A percentile compares a stretch with the other conserved stretches of the same genome.
phyloP scores from a whole-genome alignment of 1,284 basidiomycete species.

The Malassezia equina region DNA sequence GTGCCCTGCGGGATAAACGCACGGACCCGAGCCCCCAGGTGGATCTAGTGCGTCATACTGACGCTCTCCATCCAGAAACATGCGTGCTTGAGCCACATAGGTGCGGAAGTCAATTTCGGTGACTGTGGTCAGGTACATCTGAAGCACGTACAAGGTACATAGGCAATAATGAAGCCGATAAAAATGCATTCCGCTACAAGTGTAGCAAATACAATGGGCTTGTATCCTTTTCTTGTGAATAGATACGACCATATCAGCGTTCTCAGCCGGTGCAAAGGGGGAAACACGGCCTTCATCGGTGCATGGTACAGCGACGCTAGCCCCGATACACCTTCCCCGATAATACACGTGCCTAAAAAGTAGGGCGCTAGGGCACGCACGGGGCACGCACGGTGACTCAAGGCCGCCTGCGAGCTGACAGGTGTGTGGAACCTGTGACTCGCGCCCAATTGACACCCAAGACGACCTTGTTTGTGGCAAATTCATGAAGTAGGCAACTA shows the following conservation, averaged over 20 bases:
- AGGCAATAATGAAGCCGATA: constrained; percentile 3
- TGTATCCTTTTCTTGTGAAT: neutral
- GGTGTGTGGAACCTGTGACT: neutral
- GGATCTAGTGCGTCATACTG: constrained; percentile 66
- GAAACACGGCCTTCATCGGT: neutral
- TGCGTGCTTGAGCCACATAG: constrained; percentile 73
- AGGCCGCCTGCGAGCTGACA: neutral
- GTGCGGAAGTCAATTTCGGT: constrained; percentile 99
- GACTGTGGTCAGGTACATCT: constrained; percentile 14
- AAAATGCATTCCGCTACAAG: neutral
- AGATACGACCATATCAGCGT: neutral
- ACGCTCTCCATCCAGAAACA: constrained; percentile 70
- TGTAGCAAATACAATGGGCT: neutral
- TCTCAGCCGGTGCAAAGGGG: neutral
- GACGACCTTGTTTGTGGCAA: no score
- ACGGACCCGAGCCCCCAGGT: constrained; percentile 78
- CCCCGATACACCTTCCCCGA: neutral
- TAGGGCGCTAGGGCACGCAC: neutral
- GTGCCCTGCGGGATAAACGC: constrained; percentile 93
- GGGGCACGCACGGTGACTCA: neutral
- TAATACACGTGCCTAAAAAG: neutral
- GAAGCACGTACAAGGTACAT: constrained; percentile 2
- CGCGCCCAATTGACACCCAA: neutral
- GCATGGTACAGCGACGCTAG: neutral
- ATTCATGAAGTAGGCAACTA: neutral